These are phyloP conservation scores for Phytophthora idaei DNA, from an alignment of 352 stramenopile genomes.

Conservation along the genomic window DNA sequence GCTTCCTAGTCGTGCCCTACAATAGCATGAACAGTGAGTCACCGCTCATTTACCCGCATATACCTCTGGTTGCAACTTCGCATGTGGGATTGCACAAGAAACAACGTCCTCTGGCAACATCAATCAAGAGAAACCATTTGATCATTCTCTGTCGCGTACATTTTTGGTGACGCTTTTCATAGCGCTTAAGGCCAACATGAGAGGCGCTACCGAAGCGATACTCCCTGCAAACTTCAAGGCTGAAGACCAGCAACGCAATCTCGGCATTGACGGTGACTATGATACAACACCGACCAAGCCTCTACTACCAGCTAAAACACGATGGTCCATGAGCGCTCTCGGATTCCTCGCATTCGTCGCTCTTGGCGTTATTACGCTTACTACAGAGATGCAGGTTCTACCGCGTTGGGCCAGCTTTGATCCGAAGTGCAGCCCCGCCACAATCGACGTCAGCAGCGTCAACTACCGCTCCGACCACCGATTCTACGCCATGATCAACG, in stretches of 20 bases:
- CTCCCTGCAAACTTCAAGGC: constrained; percentile 1
- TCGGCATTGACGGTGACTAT: not conserved
- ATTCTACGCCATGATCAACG: constrained; percentile 17
- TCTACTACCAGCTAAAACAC: not conserved
- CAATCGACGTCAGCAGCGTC: constrained; percentile 1
- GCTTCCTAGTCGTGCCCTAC: too few relatives aligned
- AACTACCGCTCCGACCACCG: constrained; percentile 18
- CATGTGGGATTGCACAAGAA: not conserved
- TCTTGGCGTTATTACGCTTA: constrained; percentile 5
- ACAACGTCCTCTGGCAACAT: not conserved
- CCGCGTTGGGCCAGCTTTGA: constrained; percentile 17
- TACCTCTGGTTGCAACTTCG: not conserved
- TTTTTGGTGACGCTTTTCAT: not conserved
- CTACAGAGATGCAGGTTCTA: constrained; percentile 9
- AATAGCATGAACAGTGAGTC: too few relatives aligned
- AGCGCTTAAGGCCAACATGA: not conserved
- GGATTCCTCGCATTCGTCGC: constrained; percentile 5
- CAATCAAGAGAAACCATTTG: not conserved
- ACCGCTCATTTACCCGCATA: too few relatives aligned
- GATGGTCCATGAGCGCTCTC: constrained; percentile 6
- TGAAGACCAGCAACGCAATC: not conserved
- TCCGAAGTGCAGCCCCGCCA: constrained; percentile 8
- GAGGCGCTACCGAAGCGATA: not conserved
- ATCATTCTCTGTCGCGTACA: not conserved
- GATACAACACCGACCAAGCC: constrained; percentile 4